A percentile compares a stretch with the other conserved stretches of the same genome.
Evolutionary conservation across 2,329 filamentous ascomycete species (phyloP).

Genomic region (Neofusicoccum sp.): DNA sequence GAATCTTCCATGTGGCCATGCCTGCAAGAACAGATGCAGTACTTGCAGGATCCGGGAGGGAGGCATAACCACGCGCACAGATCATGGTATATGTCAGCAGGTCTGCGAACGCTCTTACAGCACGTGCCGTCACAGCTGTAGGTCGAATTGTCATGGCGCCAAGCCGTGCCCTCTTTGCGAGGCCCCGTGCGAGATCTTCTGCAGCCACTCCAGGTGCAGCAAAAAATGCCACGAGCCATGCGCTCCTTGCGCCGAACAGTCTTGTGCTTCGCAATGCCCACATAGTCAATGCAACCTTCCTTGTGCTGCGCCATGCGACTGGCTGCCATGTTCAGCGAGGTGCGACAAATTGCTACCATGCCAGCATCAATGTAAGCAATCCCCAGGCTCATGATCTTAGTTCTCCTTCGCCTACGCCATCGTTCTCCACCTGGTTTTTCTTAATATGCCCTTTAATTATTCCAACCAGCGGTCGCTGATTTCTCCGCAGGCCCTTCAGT

Average conservation of each 20-base stretch:
- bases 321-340: constrained; percentile 64
- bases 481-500: constrained; percentile 51
- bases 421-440: too few relatives aligned
- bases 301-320: constrained; percentile 69
- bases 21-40: neutral
- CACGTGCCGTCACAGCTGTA: constrained; percentile 62
- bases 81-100: constrained; percentile 52
- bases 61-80: constrained; percentile 23
- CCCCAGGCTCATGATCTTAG: neutral
- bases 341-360: constrained; percentile 59
- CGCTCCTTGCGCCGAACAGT: constrained; percentile 59
- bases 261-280: constrained; percentile 58
- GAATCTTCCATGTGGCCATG: neutral
- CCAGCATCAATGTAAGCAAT: constrained; percentile 59
- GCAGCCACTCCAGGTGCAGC: constrained; percentile 60
- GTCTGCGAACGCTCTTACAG: constrained; percentile 55
- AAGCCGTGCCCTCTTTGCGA: constrained; percentile 52
- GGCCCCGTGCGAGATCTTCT: constrained; percentile 57
- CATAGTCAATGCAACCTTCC: constrained; percentile 57
- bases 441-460: neutral
- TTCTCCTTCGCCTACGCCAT: too few relatives aligned
- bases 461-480: neutral
- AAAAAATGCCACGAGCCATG: constrained; percentile 63
- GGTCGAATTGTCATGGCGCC: constrained; percentile 54
- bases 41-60: constrained; percentile 35